These are phyloP conservation scores for Zoysia pacifica DNA, from an alignment of 176 grass and related monocot species.

Conservation along the genomic window DNA sequence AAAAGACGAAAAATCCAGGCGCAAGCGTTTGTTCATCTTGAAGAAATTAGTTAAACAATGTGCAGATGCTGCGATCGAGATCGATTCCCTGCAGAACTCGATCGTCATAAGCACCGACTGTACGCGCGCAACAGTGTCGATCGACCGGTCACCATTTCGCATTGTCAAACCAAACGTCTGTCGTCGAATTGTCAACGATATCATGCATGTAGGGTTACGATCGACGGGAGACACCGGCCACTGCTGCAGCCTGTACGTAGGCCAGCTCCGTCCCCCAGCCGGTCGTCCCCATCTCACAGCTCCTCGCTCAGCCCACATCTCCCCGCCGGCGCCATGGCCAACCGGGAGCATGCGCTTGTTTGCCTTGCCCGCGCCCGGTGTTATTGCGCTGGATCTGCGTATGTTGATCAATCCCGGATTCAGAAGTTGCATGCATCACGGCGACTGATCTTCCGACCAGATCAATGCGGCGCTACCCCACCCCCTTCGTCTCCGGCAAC, in stretches of 20 bases:
- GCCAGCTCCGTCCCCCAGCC: neutral
- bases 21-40: too few species aligned
- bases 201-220: neutral
- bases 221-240: neutral
- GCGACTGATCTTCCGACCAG: slow-evolving; percentile 22
- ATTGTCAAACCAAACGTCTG: slow-evolving; percentile 19
- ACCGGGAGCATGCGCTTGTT: slow-evolving; percentile 27
- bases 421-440: neutral
- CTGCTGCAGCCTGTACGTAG: neutral
- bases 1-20: too few species aligned
- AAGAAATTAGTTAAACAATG: too few species aligned
- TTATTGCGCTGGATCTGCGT: slow-evolving; percentile 4
- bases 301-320: slow-evolving; percentile 21
- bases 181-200: slow-evolving; percentile 10
- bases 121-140: neutral
- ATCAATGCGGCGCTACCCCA: slow-evolving; percentile 12
- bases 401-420: neutral
- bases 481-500: neutral
- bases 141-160: neutral
- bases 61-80: too few species aligned
- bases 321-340: slow-evolving; percentile 15
- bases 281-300: slow-evolving; percentile 27
- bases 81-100: too few species aligned
- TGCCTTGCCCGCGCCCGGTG: neutral
- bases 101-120: neutral